phyloP scores from a whole-genome alignment of 371 early-diverging fungal species.

The Lichtheimia ramosa region DNA sequence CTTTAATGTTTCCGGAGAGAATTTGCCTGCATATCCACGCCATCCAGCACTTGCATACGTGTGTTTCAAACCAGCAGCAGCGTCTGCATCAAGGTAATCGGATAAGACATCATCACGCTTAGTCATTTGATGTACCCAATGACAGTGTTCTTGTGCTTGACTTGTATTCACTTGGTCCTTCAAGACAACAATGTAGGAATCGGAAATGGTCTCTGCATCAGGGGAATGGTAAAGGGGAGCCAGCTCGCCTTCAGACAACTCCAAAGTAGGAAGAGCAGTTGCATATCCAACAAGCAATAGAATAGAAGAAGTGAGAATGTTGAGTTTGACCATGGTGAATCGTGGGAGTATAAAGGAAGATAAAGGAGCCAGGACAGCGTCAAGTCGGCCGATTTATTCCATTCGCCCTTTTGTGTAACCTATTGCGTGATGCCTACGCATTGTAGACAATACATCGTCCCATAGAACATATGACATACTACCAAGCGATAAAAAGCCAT shows the following conservation, averaged over 20 bases:
- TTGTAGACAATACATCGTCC: no score
- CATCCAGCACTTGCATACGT: slow-evolving; percentile 71
- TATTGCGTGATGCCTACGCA: no score
- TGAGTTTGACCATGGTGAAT: slow-evolving; percentile 12
- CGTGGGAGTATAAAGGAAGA: no score
- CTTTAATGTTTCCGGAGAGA: slow-evolving; percentile 65
- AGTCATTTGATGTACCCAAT: slow-evolving; percentile 27
- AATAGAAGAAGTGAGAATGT: slow-evolving; percentile 20
- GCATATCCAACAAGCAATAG: slow-evolving; percentile 13
- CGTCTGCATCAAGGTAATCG: slow-evolving; percentile 21
- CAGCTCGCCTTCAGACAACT: slow-evolving; percentile 13
- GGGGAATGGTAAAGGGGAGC: slow-evolving; percentile 68
- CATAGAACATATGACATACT: no score
- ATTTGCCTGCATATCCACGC: slow-evolving; percentile 82
- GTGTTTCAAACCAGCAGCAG: slow-evolving; percentile 63
- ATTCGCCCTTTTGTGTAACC: no score
- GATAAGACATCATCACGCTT: slow-evolving; percentile 10
- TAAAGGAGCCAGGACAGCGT: no score
- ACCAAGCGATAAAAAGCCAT: no score
- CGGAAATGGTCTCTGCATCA: slow-evolving; percentile 66
- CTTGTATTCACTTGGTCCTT: slow-evolving; percentile 55
- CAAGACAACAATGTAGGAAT: slow-evolving; percentile 86
- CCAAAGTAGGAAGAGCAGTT: slow-evolving; percentile 14
- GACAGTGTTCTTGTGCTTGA: slow-evolving; percentile 28
- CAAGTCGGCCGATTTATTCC: no score